phyloP scores from a whole-genome alignment of 106 monocot species.

The Allium fistulosum region DNA sequence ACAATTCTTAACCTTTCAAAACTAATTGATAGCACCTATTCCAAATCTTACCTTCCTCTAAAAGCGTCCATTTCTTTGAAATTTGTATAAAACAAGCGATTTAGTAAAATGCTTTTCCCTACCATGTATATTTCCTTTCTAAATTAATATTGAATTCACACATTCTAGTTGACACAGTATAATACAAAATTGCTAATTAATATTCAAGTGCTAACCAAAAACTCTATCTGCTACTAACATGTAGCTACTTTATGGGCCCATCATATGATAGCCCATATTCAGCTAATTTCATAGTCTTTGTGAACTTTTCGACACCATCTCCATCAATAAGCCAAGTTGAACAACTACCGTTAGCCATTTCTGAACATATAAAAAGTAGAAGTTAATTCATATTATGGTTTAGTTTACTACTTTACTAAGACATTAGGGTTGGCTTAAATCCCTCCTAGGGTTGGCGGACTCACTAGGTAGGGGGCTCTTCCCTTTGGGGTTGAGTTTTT shows the following conservation, averaged over 20 bases:
- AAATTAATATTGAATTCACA: too few relatives aligned
- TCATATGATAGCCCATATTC: constrained; percentile 76
- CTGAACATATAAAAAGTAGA: constrained; percentile 20
- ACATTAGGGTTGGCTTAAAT: too few relatives aligned
- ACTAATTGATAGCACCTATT: background rate
- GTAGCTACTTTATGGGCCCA: constrained; percentile 88
- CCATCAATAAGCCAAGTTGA: constrained; percentile 61
- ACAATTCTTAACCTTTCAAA: background rate
- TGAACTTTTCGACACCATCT: constrained; percentile 44
- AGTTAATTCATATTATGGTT: constrained; percentile 1
- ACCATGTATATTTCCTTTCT: background rate
- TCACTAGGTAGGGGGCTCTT: too few relatives aligned
- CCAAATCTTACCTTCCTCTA: constrained; percentile 62
- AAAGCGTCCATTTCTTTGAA: constrained; percentile 97
- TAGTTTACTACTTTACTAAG: background rate
- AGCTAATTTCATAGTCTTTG: constrained; percentile 35
- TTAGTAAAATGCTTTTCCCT: constrained; percentile 97
- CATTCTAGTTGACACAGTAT: constrained; percentile 1
- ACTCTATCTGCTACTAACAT: constrained; percentile 3
- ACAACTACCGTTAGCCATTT: constrained; percentile 38
- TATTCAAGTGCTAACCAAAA: background rate
- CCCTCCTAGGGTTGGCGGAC: too few relatives aligned
- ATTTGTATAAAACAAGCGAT: constrained; percentile 78
- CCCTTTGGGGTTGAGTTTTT: too few relatives aligned
- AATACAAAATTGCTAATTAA: background rate